Evolutionary conservation across 2,329 filamentous ascomycete species (phyloP).

Genomic region (Alternaria triticimaculans): DNA sequence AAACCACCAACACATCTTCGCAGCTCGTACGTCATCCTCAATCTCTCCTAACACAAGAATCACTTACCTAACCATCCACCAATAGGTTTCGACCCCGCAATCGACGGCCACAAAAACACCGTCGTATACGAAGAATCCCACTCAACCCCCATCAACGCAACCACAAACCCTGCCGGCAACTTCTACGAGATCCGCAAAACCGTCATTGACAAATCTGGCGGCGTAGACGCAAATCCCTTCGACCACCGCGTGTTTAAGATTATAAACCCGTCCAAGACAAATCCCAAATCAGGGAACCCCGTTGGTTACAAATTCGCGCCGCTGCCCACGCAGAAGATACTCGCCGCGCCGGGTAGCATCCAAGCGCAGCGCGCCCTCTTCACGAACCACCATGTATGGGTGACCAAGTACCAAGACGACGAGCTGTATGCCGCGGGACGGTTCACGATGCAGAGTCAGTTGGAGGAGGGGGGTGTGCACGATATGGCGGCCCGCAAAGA

Average conservation of each 20-base stretch:
- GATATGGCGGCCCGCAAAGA: slow-evolving; percentile 55
- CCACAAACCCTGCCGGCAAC: slow-evolving; percentile 68
- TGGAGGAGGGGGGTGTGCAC: slow-evolving; percentile 53
- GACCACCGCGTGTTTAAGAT: slow-evolving; percentile 64
- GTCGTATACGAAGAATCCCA: slow-evolving; percentile 63
- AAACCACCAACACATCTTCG: slow-evolving; percentile 75
- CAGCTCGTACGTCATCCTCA: slow-evolving; percentile 21
- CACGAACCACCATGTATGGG: slow-evolving; percentile 60
- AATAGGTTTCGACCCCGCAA: slow-evolving; percentile 67
- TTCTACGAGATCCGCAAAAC: slow-evolving; percentile 63
- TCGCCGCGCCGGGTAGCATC: slow-evolving; percentile 55
- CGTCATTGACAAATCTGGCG: slow-evolving; percentile 54
- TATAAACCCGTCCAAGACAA: slow-evolving; percentile 55
- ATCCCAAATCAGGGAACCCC: slow-evolving; percentile 54
- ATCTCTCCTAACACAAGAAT: neutral
- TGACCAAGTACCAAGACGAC: slow-evolving; percentile 60
- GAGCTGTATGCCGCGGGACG: slow-evolving; percentile 59
- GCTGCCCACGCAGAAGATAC: slow-evolving; percentile 57
- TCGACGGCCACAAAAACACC: slow-evolving; percentile 64
- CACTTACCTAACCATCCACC: neutral
- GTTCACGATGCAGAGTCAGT: slow-evolving; percentile 55
- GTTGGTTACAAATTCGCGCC: slow-evolving; percentile 59
- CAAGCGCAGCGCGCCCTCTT: slow-evolving; percentile 57
- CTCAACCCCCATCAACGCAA: slow-evolving; percentile 56
- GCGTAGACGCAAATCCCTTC: slow-evolving; percentile 61